These are phyloP conservation scores for Coniochaeta sp. DNA, from an alignment of 2,329 filamentous ascomycete species.

Conservation along the genomic window DNA sequence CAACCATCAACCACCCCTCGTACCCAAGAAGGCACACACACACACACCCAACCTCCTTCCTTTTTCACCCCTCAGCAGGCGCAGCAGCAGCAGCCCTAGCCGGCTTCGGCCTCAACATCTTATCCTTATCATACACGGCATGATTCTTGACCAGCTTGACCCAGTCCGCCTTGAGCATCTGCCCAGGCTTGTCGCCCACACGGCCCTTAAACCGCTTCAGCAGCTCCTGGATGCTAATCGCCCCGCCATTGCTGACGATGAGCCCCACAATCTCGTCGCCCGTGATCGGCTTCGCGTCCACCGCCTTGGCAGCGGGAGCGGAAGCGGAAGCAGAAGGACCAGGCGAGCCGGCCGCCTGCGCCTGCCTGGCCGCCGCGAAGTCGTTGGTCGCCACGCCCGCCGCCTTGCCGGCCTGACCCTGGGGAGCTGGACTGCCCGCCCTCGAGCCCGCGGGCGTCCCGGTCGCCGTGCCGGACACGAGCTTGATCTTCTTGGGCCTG, in stretches of 20 bases:
- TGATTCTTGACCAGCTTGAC: slow-evolving; percentile 51
- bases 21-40: too few relatives aligned
- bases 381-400: background rate
- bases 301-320: slow-evolving; percentile 37
- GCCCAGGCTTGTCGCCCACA: slow-evolving; percentile 41
- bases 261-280: slow-evolving; percentile 17
- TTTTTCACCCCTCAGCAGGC: background rate
- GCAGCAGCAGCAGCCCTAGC: background rate
- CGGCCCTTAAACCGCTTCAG: slow-evolving; percentile 46
- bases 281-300: slow-evolving; percentile 48
- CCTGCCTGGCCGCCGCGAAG: slow-evolving; percentile 2
- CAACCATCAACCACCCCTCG: too few relatives aligned
- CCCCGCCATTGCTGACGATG: slow-evolving; percentile 38
- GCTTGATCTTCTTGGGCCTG: slow-evolving; percentile 47
- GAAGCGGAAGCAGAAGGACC: slow-evolving; percentile 22
- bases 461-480: slow-evolving; percentile 34
- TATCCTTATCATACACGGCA: slow-evolving; percentile 45
- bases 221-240: slow-evolving; percentile 35
- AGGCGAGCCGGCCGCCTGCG: slow-evolving; percentile 16
- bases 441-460: slow-evolving; percentile 53
- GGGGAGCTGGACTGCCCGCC: slow-evolving; percentile 49
- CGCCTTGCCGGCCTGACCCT: slow-evolving; percentile 12
- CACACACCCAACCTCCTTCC: background rate
- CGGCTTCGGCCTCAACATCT: slow-evolving; percentile 32
- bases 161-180: slow-evolving; percentile 48